Conservation (phyloP, 305 asterid species). For the Salvia sclarea region DNA sequence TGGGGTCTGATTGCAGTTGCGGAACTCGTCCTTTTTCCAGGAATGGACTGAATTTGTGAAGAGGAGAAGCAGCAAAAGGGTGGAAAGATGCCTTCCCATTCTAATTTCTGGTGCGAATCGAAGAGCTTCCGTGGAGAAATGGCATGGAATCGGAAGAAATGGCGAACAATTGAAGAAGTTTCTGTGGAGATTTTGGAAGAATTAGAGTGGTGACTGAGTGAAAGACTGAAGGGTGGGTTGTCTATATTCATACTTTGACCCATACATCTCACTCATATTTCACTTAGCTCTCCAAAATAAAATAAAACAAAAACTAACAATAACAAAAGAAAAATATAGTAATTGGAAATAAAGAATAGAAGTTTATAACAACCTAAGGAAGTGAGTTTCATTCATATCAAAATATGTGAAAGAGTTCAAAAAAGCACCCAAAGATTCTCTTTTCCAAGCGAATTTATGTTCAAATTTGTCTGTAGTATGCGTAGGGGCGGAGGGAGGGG, state of each 20-base stretch:
- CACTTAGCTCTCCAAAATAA: slow-evolving; percentile 12
- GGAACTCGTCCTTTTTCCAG: slow-evolving; percentile 94
- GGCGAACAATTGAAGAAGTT: background rate
- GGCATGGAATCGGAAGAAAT: slow-evolving; percentile 34
- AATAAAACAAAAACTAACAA: too few species aligned
- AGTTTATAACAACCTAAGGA: too few species aligned
- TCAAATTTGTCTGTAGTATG: too few species aligned
- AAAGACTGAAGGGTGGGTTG: background rate
- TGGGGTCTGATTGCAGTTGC: slow-evolving; percentile 90
- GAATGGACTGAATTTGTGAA: slow-evolving; percentile 46
- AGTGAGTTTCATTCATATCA: too few species aligned
- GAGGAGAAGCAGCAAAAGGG: slow-evolving; percentile 42
- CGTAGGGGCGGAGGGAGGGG: too few species aligned
- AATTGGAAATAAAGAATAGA: too few species aligned
- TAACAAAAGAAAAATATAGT: too few species aligned
- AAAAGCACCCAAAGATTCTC: too few species aligned
- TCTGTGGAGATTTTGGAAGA: slow-evolving; percentile 9
- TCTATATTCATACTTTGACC: slow-evolving; percentile 18
- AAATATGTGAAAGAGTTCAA: too few species aligned
- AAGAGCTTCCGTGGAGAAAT: slow-evolving; percentile 26
- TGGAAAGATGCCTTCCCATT: slow-evolving; percentile 35
- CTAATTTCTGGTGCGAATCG: background rate
- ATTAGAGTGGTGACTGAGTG: slow-evolving; percentile 20
- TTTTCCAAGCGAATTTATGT: too few species aligned
- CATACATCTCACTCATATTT: slow-evolving; percentile 4